Conservation (phyloP, 164 flowering plant genomes). For the Dillenia suffruticosa region DNA sequence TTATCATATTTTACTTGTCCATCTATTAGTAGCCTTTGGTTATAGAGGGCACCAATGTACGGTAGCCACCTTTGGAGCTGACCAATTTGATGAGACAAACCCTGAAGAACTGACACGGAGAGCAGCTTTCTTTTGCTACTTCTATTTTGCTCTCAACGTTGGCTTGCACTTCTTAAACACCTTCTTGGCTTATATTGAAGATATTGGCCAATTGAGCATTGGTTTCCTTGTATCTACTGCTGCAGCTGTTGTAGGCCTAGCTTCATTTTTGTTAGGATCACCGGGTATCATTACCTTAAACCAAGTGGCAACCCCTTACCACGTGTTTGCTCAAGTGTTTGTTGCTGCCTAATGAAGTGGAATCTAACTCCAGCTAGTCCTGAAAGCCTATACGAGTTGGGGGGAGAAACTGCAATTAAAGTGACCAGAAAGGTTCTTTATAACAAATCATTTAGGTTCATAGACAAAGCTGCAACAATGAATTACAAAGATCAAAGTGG, state of each 20-base stretch:
- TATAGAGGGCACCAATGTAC: slow-evolving; percentile 93
- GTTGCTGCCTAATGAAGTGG: slow-evolving; percentile 60
- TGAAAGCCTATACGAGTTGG: slow-evolving; percentile 52
- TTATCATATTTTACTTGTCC: slow-evolving; percentile 51
- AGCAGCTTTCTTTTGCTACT: slow-evolving; percentile 60
- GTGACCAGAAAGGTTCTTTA: slow-evolving; percentile 78
- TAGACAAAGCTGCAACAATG: slow-evolving; percentile 89
- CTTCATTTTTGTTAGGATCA: slow-evolving; percentile 38
- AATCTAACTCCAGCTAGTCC: slow-evolving; percentile 24
- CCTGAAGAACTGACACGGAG: slow-evolving; percentile 31
- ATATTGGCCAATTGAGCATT: slow-evolving; percentile 62
- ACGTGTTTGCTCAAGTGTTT: slow-evolving; percentile 77
- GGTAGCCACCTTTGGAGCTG: slow-evolving; percentile 91
- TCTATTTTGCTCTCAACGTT: slow-evolving; percentile 73
- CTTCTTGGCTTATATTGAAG: slow-evolving; percentile 73
- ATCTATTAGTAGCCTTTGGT: slow-evolving; percentile 85
- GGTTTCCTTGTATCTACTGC: slow-evolving; percentile 63
- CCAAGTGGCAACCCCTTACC: slow-evolving; percentile 80
- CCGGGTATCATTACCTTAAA: slow-evolving; percentile 41
- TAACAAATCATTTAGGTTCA: slow-evolving; percentile 45
- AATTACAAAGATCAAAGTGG: slow-evolving; percentile 33
- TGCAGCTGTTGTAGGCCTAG: slow-evolving; percentile 55
- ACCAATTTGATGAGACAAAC: slow-evolving; percentile 62
- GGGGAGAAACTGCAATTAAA: slow-evolving; percentile 74
- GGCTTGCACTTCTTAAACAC: slow-evolving; percentile 91